Base-by-base conservation (phyloP, 1,139 yeast species). In the Pichia sp. region DNA sequence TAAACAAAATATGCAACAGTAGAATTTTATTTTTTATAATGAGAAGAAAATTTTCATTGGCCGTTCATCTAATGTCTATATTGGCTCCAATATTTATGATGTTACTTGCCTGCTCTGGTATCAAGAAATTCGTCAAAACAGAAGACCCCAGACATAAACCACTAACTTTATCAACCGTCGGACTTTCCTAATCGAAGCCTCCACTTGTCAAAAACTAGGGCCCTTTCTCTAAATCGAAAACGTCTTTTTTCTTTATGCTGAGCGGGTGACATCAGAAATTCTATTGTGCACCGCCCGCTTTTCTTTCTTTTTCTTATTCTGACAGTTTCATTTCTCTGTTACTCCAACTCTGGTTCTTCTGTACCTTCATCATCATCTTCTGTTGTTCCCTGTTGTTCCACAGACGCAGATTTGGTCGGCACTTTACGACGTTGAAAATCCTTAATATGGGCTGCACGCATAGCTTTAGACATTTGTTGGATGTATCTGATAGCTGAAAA, bases 361-460 rank as follows among this genome's bases (percentile, higher is more conserved):
- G 47, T 54, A 1, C 45, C 51, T 13, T 48, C 59, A 11, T 51
- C 57, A 19, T 49, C 58, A 1, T 50, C 55, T 7, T 53, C 55
- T 29, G 44, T 52, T 29, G 42, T 53, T 5, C 46, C 58, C 14
- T 53, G 54, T 1, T 42, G 54, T 2, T 42, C 50, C 9, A 54
- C 60, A 6, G 51, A 18, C 63, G 69, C 65, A 67, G 68, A 49
- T 69, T 66, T n/a, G 3, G 69, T 71, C 13, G 62, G 63, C 19
- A 67, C 67, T 38, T 73, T 77, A 51, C 83, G 72, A 58, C 95
- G 76, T 69, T 89, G 96, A 74, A 90, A 90, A 71, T 90, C 97
- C 62, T 85, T 85, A 41, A 89, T 83, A 64, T 90, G 97, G 0
- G 97, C 97, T 64, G 76, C 77, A 31, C 85, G 84, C 60, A 90